phyloP scores from a whole-genome alignment of 2,329 filamentous ascomycete species.

The Cladosporium sp. region DNA sequence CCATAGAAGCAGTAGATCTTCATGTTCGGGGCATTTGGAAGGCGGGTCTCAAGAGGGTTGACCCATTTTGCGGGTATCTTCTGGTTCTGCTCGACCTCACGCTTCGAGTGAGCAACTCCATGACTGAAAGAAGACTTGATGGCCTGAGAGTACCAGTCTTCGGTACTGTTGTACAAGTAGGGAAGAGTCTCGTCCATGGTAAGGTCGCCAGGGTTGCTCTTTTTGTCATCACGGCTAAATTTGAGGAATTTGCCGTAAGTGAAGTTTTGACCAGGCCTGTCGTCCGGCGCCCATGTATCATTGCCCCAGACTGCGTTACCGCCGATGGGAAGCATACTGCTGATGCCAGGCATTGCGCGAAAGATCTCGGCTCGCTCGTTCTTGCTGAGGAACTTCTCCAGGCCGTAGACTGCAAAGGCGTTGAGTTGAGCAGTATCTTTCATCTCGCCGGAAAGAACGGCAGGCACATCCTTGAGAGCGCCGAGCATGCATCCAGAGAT shows the following conservation, averaged over 20 bases:
- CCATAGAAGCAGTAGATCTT: slow-evolving; percentile 98
- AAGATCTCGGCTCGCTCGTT: slow-evolving; percentile 91
- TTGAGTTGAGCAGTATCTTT: slow-evolving; percentile 96
- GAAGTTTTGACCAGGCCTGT: slow-evolving; percentile 63
- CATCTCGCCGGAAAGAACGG: slow-evolving; percentile 93
- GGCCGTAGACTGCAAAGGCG: slow-evolving; percentile 88
- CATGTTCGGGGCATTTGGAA: slow-evolving; percentile 79
- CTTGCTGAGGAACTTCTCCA: slow-evolving; percentile 90
- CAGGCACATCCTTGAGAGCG: slow-evolving; percentile 82
- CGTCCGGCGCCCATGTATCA: slow-evolving; percentile 78
- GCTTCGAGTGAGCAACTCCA: slow-evolving; percentile 72
- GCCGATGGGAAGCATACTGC: slow-evolving; percentile 92
- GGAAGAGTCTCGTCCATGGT: slow-evolving; percentile 71
- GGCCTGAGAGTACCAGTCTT: slow-evolving; percentile 77
- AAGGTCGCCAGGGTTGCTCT: slow-evolving; percentile 55
- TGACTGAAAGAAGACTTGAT: slow-evolving; percentile 74
- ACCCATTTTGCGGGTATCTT: slow-evolving; percentile 69
- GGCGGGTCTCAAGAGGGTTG: slow-evolving; percentile 82
- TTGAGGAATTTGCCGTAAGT: slow-evolving; percentile 79
- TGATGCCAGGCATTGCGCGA: slow-evolving; percentile 92
- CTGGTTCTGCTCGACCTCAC: slow-evolving; percentile 66
- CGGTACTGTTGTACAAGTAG: slow-evolving; percentile 71
- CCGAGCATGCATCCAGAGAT: slow-evolving; percentile 97
- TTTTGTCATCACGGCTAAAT: slow-evolving; percentile 61
- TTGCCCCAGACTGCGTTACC: slow-evolving; percentile 96